A percentile compares a stretch with the other conserved stretches of the same genome.
Evolutionary conservation across 169 alveolate genomes (phyloP).

Genomic region (Sarcocystis neurona): DNA sequence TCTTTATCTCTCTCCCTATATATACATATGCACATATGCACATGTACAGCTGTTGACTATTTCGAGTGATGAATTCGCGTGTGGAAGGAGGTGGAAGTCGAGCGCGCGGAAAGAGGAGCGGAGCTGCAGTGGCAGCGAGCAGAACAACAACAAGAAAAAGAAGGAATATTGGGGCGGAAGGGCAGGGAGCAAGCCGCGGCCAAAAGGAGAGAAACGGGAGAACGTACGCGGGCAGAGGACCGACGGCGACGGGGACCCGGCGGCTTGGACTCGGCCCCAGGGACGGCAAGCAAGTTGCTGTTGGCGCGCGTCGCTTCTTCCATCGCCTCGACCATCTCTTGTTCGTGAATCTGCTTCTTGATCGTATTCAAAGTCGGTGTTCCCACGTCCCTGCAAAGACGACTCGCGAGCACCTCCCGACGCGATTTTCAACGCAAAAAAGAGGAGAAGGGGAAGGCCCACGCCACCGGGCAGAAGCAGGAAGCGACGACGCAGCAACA

Average conservation of each 20-base stretch:
- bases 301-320: conserved; percentile 16
- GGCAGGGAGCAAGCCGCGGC: too few species aligned
- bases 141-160: not conserved
- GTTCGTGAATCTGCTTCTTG: conserved; percentile 55
- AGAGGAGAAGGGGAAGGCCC: not conserved
- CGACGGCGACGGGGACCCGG: conserved; percentile 10
- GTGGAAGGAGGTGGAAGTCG: too few species aligned
- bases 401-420: too few species aligned
- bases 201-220: not conserved
- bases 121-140: not conserved
- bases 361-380: conserved; percentile 57
- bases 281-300: conserved; percentile 9
- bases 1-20: too few species aligned
- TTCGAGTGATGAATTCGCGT: too few species aligned
- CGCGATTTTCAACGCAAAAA: not conserved
- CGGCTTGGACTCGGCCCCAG: conserved; percentile 9
- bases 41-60: too few species aligned
- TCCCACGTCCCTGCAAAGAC: conserved; percentile 39
- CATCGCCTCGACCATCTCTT: not conserved
- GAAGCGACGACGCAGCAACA: not conserved
- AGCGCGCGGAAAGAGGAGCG: too few species aligned
- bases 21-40: too few species aligned
- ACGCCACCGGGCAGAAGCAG: too few species aligned
- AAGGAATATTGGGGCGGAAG: too few species aligned
- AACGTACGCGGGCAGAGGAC: not conserved